Evolutionary conservation across 192 early-diverging fungal species (phyloP).

Genomic region (Glomus cerebriforme): DNA sequence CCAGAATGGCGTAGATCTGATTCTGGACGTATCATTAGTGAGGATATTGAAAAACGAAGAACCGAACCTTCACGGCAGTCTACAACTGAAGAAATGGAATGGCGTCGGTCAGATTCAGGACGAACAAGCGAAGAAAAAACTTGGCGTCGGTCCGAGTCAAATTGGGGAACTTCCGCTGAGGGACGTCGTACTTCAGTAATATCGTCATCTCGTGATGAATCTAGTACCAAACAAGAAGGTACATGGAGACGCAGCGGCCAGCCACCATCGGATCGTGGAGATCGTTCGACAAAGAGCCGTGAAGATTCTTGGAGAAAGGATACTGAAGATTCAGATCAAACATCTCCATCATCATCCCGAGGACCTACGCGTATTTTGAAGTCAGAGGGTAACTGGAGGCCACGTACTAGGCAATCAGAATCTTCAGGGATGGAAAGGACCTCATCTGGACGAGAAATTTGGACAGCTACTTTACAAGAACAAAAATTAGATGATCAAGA

Average conservation of each 20-base stretch:
- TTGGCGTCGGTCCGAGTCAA: slow-evolving; percentile 5
- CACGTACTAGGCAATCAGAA: slow-evolving; percentile 3
- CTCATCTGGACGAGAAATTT: background rate
- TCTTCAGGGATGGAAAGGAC: background rate
- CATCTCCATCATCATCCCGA: background rate
- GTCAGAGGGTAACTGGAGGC: background rate
- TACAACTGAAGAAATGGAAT: background rate
- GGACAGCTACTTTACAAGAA: background rate
- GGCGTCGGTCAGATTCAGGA: slow-evolving; percentile 8
- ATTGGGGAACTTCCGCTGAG: background rate
- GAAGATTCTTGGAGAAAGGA: slow-evolving; percentile 18
- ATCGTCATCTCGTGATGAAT: background rate
- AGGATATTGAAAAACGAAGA: background rate
- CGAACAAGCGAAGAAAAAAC: slow-evolving; percentile 1
- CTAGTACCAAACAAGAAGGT: background rate
- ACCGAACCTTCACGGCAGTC: background rate
- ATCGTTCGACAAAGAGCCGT: background rate
- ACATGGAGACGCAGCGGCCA: background rate
- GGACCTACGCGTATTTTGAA: slow-evolving; percentile 13
- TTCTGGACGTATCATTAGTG: background rate
- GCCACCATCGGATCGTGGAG: background rate
- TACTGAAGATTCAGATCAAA: background rate
- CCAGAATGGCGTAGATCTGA: slow-evolving; percentile 20
- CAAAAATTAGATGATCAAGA: slow-evolving; percentile 8
- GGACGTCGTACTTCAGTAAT: background rate